Conservation (phyloP, 2,329 filamentous ascomycete genomes). For the Calycina herbarum region DNA sequence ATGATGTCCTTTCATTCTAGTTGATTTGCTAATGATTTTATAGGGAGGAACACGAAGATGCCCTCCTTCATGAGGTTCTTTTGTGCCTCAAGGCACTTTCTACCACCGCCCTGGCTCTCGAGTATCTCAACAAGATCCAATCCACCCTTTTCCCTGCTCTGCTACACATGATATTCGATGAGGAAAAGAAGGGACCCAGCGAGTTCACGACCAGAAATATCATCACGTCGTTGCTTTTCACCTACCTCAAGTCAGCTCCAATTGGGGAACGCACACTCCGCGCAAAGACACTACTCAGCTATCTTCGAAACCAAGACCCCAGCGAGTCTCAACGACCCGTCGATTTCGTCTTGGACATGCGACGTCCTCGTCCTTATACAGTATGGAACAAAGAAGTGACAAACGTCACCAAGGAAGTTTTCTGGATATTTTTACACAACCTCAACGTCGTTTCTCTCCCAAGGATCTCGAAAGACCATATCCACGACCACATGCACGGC, state of each 20-base stretch:
- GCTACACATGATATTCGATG: slow-evolving; percentile 87
- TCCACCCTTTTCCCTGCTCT: slow-evolving; percentile 81
- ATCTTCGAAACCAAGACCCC: slow-evolving; percentile 76
- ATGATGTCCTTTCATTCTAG: slow-evolving; percentile 11
- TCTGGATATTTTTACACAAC: slow-evolving; percentile 98
- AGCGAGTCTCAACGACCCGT: slow-evolving; percentile 75
- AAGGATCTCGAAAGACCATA: slow-evolving; percentile 36
- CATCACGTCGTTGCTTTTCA: slow-evolving; percentile 85
- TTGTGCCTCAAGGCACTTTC: slow-evolving; percentile 92
- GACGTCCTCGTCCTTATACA: slow-evolving; percentile 81
- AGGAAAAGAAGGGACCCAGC: slow-evolving; percentile 96
- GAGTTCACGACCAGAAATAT: slow-evolving; percentile 94
- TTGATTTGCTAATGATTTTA: slow-evolving; percentile 26
- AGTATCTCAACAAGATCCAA: slow-evolving; percentile 79
- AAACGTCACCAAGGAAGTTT: slow-evolving; percentile 95
- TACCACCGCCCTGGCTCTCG: slow-evolving; percentile 83
- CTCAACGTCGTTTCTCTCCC: slow-evolving; percentile 78
- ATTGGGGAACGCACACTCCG: slow-evolving; percentile 63
- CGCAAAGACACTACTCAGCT: slow-evolving; percentile 71
- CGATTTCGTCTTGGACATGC: slow-evolving; percentile 87
- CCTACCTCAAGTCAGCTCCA: slow-evolving; percentile 73
- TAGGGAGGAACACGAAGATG: slow-evolving; percentile 94
- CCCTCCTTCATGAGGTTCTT: slow-evolving; percentile 85
- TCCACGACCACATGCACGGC: slow-evolving; percentile 16
- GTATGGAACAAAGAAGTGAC: slow-evolving; percentile 92